A percentile compares a stretch with the other conserved stretches of the same genome.
Conservation (phyloP, 495 filamentous ascomycete species). For the Tuber microsphaerosporum region DNA sequence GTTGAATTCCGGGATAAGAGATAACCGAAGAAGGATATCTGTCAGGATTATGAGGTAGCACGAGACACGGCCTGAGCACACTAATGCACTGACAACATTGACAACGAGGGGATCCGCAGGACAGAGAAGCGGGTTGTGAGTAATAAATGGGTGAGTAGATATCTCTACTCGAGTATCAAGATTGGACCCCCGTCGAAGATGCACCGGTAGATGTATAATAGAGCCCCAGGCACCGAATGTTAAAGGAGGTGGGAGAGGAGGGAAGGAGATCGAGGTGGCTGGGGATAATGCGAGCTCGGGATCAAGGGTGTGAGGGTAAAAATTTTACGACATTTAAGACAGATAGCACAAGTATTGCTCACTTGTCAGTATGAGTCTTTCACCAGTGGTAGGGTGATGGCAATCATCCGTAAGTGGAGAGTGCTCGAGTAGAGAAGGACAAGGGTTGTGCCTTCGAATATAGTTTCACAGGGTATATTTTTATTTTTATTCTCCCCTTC, state of each 20-base stretch:
- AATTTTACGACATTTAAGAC: not conserved
- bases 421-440: not conserved
- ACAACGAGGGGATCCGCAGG: not conserved
- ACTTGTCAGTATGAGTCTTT: too few relatives aligned
- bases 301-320: not conserved
- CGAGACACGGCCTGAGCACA: slow-evolving; percentile 2
- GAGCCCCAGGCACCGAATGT: not conserved
- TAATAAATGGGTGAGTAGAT: not conserved
- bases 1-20: not conserved
- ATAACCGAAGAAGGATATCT: not conserved
- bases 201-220: not conserved
- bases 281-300: not conserved
- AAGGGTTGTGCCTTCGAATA: not conserved
- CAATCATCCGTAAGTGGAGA: too few relatives aligned
- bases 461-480: not conserved
- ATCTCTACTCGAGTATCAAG: not conserved
- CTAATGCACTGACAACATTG: not conserved
- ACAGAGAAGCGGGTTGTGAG: not conserved
- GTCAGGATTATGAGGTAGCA: not conserved
- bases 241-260: not conserved
- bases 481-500: not conserved
- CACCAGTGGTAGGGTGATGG: too few relatives aligned
- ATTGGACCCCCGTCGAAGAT: not conserved
- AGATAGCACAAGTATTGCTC: not conserved
- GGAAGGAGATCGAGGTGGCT: not conserved